Conservation (phyloP, 306 rosid genomes). For the Neltuma alba region DNA sequence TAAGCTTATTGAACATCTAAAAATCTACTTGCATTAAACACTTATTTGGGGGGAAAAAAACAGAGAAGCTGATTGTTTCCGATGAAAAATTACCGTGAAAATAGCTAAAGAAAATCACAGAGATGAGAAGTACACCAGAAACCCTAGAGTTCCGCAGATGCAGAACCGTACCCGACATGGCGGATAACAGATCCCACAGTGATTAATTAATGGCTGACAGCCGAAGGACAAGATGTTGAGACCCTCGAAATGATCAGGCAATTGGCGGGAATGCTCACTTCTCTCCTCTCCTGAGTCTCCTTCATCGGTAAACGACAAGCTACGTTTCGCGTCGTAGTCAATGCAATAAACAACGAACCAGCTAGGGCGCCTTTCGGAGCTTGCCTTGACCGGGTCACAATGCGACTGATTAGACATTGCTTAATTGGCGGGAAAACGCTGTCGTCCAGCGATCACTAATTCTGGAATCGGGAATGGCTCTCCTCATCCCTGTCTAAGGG, state of each 20-base stretch:
- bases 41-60: no score
- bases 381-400: constrained; percentile 37
- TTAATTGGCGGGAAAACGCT: constrained; percentile 4
- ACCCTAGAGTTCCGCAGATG: constrained; percentile 32
- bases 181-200: not conserved
- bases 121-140: constrained; percentile 36
- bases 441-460: not conserved
- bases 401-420: not conserved
- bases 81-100: constrained; percentile 55
- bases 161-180: constrained; percentile 56
- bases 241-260: not conserved
- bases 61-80: not conserved
- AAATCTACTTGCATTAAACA: no score
- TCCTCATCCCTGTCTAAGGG: not conserved
- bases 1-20: not conserved
- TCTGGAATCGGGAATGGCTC: not conserved
- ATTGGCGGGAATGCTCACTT: constrained; percentile 25
- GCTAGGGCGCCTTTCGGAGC: not conserved
- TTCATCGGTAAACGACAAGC: constrained; percentile 13
- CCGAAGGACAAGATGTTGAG: not conserved
- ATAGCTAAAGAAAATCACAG: constrained; percentile 42
- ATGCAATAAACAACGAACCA: not conserved
- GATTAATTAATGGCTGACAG: not conserved
- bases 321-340: not conserved
- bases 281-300: constrained; percentile 12